Evolutionary conservation across 139 green algal species (phyloP).

Genomic region (Closterium sp.): DNA sequence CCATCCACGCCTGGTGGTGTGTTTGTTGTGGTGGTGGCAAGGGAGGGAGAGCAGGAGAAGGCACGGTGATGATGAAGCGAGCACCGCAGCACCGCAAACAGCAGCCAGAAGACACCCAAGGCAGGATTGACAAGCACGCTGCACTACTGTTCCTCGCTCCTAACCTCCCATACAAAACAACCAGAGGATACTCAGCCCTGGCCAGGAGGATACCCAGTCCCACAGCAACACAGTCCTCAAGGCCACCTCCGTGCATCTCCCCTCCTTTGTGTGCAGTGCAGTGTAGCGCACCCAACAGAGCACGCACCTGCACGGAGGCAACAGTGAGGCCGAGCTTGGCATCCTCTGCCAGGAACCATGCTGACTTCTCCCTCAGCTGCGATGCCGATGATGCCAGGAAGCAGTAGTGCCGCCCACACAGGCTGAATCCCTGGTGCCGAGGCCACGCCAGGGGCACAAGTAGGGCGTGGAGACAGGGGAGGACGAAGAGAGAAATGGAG

Average conservation of each 20-base stretch:
- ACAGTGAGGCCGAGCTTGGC: background rate
- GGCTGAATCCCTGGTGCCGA: conserved; percentile 11
- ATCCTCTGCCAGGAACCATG: conserved; percentile 27
- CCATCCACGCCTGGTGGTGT: background rate
- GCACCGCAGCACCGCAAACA: background rate
- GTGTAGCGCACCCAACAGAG: too few species aligned
- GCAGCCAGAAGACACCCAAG: too few species aligned
- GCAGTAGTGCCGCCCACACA: conserved; percentile 25
- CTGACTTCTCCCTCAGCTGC: conserved; percentile 25
- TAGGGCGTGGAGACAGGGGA: background rate
- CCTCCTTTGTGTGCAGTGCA: background rate
- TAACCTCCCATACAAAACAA: too few species aligned
- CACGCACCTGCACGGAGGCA: background rate
- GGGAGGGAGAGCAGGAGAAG: conserved; percentile 53
- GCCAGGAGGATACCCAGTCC: too few species aligned
- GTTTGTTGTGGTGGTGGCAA: conserved; percentile 62
- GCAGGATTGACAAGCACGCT: too few species aligned
- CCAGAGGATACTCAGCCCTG: too few species aligned
- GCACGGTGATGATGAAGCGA: conserved; percentile 27
- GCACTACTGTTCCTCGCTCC: too few species aligned
- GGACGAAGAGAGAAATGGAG: background rate
- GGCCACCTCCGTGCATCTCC: too few species aligned
- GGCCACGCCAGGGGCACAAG: background rate
- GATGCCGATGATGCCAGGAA: conserved; percentile 9
- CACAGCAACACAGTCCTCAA: too few species aligned